Evolutionary conservation across 257 asterid species (phyloP).

Genomic region (Ligustrum vulgare): DNA sequence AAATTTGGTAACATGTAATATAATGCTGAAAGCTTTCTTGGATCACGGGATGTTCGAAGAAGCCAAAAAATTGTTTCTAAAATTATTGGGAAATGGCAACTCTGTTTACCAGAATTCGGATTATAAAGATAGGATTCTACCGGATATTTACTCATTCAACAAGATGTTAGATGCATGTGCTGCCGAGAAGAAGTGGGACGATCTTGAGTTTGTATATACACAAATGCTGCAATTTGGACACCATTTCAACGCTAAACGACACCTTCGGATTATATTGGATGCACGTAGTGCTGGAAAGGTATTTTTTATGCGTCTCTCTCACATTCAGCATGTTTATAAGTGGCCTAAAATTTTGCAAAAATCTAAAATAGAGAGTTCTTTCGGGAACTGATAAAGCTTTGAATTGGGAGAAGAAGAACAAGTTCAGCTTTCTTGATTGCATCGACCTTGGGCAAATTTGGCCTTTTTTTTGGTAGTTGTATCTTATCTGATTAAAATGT

Average conservation of each 20-base stretch:
- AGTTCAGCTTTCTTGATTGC: not conserved
- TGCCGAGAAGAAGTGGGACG: slow-evolving; percentile 73
- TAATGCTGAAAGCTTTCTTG: slow-evolving; percentile 77
- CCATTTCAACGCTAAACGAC: slow-evolving; percentile 81
- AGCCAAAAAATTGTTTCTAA: slow-evolving; percentile 59
- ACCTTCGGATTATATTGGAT: slow-evolving; percentile 61
- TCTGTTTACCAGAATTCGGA: slow-evolving; percentile 40
- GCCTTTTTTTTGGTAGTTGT: not conserved
- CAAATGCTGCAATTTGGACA: slow-evolving; percentile 74
- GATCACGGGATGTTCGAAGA: slow-evolving; percentile 70
- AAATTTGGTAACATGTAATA: slow-evolving; percentile 70
- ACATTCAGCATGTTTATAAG: not conserved
- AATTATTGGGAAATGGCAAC: slow-evolving; percentile 53
- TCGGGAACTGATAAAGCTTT: not conserved
- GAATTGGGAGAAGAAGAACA: not conserved
- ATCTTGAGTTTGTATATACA: slow-evolving; percentile 60
- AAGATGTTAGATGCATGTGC: slow-evolving; percentile 77
- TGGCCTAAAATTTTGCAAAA: not conserved
- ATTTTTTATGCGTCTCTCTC: slow-evolving; percentile 1
- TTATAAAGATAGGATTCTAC: slow-evolving; percentile 49
- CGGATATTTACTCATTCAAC: slow-evolving; percentile 81
- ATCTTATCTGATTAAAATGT: not conserved
- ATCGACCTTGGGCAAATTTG: not conserved
- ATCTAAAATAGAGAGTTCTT: not conserved
- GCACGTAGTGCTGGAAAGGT: slow-evolving; percentile 87